These are phyloP conservation scores for Penicillium sp. DNA, from an alignment of 2,329 filamentous ascomycete genomes.

Conservation along the genomic window DNA sequence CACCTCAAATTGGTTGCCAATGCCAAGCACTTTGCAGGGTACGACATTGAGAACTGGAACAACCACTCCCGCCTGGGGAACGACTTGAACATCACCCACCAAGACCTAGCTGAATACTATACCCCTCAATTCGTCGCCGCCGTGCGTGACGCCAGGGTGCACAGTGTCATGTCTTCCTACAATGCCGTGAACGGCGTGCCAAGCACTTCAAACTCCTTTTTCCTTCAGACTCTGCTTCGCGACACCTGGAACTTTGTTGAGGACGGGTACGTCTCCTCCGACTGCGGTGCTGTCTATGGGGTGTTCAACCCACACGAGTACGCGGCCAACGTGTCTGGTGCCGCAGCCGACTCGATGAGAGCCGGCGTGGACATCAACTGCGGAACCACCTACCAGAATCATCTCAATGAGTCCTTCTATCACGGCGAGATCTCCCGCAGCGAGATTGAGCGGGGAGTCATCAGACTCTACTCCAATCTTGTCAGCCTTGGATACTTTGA, in stretches of 20 bases:
- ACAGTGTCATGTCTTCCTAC: slow-evolving; percentile 58
- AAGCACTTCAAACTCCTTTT: slow-evolving; percentile 56
- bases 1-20: slow-evolving; percentile 44
- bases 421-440: slow-evolving; percentile 42
- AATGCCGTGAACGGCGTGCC: slow-evolving; percentile 62
- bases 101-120: slow-evolving; percentile 64
- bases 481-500: slow-evolving; percentile 51
- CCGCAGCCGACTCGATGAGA: slow-evolving; percentile 44
- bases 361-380: slow-evolving; percentile 52
- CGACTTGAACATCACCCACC: slow-evolving; percentile 50
- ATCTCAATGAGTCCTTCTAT: slow-evolving; percentile 41
- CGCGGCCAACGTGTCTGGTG: slow-evolving; percentile 38
- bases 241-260: slow-evolving; percentile 60
- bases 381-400: slow-evolving; percentile 44
- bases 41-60: slow-evolving; percentile 50
- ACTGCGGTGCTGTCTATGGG: slow-evolving; percentile 59
- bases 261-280: slow-evolving; percentile 57
- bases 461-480: slow-evolving; percentile 46
- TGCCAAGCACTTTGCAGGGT: slow-evolving; percentile 56
- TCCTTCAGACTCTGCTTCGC: slow-evolving; percentile 58
- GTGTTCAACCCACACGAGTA: slow-evolving; percentile 53
- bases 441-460: slow-evolving; percentile 43
- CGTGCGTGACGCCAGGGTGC: slow-evolving; percentile 51
- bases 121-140: slow-evolving; percentile 61
- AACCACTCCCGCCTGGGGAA: slow-evolving; percentile 46